Base-by-base conservation (phyloP, 768 basidiomycete genomes). In the Mycena floridula region DNA sequence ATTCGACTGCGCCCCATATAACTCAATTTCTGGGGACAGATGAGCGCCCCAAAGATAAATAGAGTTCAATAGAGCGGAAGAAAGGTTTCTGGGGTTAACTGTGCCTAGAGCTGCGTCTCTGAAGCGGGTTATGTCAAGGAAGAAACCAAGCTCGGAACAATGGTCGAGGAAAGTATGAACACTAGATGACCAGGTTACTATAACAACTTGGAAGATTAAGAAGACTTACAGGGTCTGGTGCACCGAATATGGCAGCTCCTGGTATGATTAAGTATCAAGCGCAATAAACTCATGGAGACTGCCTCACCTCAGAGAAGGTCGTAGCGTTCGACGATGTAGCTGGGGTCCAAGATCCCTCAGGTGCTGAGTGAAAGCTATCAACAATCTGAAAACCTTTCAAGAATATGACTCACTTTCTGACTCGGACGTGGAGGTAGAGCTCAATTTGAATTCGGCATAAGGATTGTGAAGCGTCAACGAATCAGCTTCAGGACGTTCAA, bases 41-140 rank as follows among this genome's bases (percentile, higher is more conserved):
- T 62, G 60, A 6, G 44, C 49, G 1, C 50, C 62, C 58, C 69
- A 72, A 3, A 78, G 59, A 22, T 66, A 68, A 2, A 73, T 57
- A 0, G 61, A 57, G 32, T 59, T 66, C 6, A 66, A 54, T 1
- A 76, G 54, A 3, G 67, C 66, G 27, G 27, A 41, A 15, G 40
- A 41, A 21, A 40, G 45, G 12, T 25, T 18, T 18, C 23, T 21
- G 5, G 23, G n/a, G 8, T 9, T 22, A 8, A 16, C 26, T 20
- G 13, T 42, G n/a, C 23, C 36, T 12, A 58, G 53, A 7, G 27
- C 51, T 43, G 26, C 47, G 42, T 58, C 49, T 1, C 58, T 54
- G 40, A 79, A 69, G 9, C 70, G 67, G 7, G 56, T 50, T 5
- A 58, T 37, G 45, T 73, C 51, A 40, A 79, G 62, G 55, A 76